Evolutionary conservation across 2,329 filamentous ascomycete species (phyloP).

Genomic region (Tolypocladium pustulatum): DNA sequence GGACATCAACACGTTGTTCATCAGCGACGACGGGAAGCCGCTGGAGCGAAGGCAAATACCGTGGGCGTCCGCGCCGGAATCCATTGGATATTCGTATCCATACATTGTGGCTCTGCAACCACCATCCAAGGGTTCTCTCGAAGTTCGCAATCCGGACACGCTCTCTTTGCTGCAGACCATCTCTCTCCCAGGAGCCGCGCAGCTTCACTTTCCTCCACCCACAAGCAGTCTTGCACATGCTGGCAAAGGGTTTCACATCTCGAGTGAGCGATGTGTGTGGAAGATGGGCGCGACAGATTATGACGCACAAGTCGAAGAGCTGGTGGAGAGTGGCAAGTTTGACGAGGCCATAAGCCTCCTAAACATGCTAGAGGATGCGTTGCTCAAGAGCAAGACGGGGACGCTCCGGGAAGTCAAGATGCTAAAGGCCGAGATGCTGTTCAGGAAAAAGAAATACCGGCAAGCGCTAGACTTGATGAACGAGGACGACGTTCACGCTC

Average conservation of each 20-base stretch:
- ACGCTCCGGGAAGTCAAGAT: conserved; percentile 81
- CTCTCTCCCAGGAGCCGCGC: conserved; percentile 66
- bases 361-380: conserved; percentile 81
- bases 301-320: conserved; percentile 74
- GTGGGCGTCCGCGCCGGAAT: conserved; percentile 80
- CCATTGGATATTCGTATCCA: conserved; percentile 91
- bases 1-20: conserved; percentile 91
- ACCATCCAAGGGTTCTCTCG: conserved; percentile 71
- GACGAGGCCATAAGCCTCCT: conserved; percentile 91
- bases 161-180: conserved; percentile 83
- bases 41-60: conserved; percentile 81
- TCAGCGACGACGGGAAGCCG: conserved; percentile 72
- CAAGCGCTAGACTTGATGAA: conserved; percentile 83
- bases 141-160: conserved; percentile 88
- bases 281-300: conserved; percentile 92
- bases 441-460: conserved; percentile 71
- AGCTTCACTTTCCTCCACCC: conserved; percentile 84
- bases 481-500: conserved; percentile 73
- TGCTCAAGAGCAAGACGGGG: conserved; percentile 72
- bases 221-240: conserved; percentile 92
- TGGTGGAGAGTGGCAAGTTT: conserved; percentile 62
- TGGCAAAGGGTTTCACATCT: conserved; percentile 89
- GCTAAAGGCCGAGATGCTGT: conserved; percentile 78
- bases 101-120: conserved; percentile 84
- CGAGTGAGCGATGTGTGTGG: conserved; percentile 87